Base-by-base conservation (phyloP, 176 grass and related monocot species). In the Themeda triandra region DNA sequence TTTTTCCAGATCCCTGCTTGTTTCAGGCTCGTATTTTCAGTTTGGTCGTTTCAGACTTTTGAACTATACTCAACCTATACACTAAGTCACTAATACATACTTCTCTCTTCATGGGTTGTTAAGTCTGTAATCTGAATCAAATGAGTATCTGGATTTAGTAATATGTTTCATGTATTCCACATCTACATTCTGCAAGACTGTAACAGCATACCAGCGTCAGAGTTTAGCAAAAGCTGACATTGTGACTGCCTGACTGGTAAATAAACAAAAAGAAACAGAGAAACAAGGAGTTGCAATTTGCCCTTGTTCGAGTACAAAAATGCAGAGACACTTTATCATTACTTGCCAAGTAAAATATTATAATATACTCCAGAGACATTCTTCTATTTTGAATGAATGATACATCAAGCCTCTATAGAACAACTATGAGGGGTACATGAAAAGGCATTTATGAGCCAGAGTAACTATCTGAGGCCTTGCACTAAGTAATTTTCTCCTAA, bases 401-500 rank as follows among this genome's bases (percentile, higher is more conserved):
- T 80, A 75, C 69, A 88, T 83, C 66, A 82, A 60, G 60, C 81
- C 37, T 72, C 32, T 67, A 69, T 62, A 62, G 71, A 75, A 28
- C 41, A 87, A 63, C 32, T 40, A 84, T 82, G 73, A 83, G 24
- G 62, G 73, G 35, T 28, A 67, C 82, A 70, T 23, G 77, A n/a
- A 69, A 21, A 71, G 21, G 0, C 51, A 51, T 41, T 76, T 85
- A 77, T 63, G 37, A 58, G 35, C 45, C 24, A n/a, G 54, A 66
- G 28, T 13, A 67, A 67, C 71, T 81, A 87, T 74, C 18, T 76
- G 28, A 44, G 46, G 51, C 67, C 75, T 21, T 83, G 76, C 53
- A 63, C 84, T 89, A 69, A 78, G 53, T 80, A 79, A 71, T 73
- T 60, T 39, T 49, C 59, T 67, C 58, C 75, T 83, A 79, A 78